Evolutionary conservation across 179 eudicot genomes (phyloP).

Genomic region (Heliamphora pulchella): DNA sequence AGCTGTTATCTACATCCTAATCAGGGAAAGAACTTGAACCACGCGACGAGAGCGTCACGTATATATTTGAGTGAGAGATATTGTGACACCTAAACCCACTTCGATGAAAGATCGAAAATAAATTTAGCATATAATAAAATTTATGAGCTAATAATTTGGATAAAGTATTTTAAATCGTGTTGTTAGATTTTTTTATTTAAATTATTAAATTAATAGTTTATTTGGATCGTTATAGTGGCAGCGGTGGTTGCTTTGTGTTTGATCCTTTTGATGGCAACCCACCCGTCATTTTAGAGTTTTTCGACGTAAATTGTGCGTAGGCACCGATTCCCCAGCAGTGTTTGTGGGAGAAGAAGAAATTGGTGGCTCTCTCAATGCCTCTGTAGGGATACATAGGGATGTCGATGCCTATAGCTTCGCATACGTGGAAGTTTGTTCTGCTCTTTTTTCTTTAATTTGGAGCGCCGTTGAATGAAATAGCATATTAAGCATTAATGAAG

Average conservation of each 20-base stretch:
- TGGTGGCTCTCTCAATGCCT: slow-evolving; percentile 48
- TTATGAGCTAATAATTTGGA: too few species aligned
- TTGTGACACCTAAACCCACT: too few species aligned
- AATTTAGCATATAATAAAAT: too few species aligned
- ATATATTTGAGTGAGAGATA: too few species aligned
- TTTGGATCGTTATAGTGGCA: too few species aligned
- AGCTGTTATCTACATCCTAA: too few species aligned
- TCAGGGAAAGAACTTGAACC: too few species aligned
- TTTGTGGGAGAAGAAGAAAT: slow-evolving; percentile 39
- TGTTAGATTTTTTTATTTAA: too few species aligned
- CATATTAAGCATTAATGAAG: slow-evolving; percentile 34
- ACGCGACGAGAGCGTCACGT: too few species aligned
- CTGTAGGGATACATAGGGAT: slow-evolving; percentile 46
- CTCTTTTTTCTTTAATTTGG: slow-evolving; percentile 16
- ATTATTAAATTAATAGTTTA: too few species aligned
- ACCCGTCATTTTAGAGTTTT: slow-evolving; percentile 34
- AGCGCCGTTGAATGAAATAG: slow-evolving; percentile 27
- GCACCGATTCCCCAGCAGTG: slow-evolving; percentile 51
- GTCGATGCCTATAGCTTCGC: slow-evolving; percentile 30
- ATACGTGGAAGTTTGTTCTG: slow-evolving; percentile 21
- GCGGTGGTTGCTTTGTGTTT: slow-evolving; percentile 28
- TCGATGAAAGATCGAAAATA: too few species aligned
- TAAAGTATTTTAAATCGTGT: too few species aligned
- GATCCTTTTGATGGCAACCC: slow-evolving; percentile 59
- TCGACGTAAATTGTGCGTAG: slow-evolving; percentile 52